These are phyloP conservation scores for Fusarium brevicatenulatum DNA, from an alignment of 2,329 filamentous ascomycete genomes.

Conservation along the genomic window DNA sequence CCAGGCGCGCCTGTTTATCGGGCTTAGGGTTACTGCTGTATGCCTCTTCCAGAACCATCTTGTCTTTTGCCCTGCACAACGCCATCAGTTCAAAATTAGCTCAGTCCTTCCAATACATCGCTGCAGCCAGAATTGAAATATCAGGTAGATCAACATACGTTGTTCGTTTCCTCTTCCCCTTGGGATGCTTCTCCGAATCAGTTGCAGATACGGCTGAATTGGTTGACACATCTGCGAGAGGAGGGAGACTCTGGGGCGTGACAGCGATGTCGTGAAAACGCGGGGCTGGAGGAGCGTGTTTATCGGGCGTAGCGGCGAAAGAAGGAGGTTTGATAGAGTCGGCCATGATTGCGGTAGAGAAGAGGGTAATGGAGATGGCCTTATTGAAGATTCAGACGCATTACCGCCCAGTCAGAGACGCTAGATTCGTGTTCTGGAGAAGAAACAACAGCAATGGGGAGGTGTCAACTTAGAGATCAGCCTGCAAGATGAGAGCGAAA, in stretches of 20 bases:
- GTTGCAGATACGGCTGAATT: slow-evolving; percentile 22
- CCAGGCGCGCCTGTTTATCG: slow-evolving; percentile 86
- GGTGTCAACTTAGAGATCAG: slow-evolving; percentile 3
- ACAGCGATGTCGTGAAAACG: slow-evolving; percentile 41
- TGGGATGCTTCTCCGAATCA: slow-evolving; percentile 60
- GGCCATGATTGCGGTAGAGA: slow-evolving; percentile 42
- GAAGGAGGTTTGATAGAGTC: slow-evolving; percentile 37
- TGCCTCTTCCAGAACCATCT: slow-evolving; percentile 85
- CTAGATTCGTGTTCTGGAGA: slow-evolving; percentile 9
- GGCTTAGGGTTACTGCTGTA: slow-evolving; percentile 89
- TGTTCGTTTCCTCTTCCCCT: slow-evolving; percentile 71
- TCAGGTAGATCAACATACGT: slow-evolving; percentile 56
- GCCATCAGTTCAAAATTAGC: slow-evolving; percentile 39
- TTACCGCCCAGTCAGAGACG: slow-evolving; percentile 40
- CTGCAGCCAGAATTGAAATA: neutral
- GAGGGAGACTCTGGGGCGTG: slow-evolving; percentile 36
- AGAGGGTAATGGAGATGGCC: slow-evolving; percentile 37
- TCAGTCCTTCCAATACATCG: slow-evolving; percentile 4
- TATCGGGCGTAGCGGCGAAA: slow-evolving; percentile 39
- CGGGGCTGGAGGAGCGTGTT: slow-evolving; percentile 38
- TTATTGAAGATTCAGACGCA: slow-evolving; percentile 43
- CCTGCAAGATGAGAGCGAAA: neutral
- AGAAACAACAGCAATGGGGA: slow-evolving; percentile 4
- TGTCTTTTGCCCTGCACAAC: slow-evolving; percentile 79
- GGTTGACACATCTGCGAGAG: slow-evolving; percentile 33